Base-by-base conservation (phyloP, 495 filamentous ascomycete genomes). In the Aspergillus conjunctus region DNA sequence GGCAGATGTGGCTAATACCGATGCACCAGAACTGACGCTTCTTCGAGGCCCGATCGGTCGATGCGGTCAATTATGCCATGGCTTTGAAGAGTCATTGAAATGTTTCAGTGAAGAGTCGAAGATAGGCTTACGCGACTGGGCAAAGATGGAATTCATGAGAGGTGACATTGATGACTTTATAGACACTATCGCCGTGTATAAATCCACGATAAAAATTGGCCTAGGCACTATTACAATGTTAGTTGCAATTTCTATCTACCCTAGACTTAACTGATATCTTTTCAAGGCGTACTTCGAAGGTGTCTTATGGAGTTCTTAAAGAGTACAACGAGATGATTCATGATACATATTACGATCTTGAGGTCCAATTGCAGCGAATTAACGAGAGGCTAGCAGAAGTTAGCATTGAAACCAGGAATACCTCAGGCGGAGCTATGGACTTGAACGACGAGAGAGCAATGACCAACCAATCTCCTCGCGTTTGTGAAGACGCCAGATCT, bases 81-180 rank as follows among this genome's bases (percentile, higher is more conserved):
- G 58, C 0, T 62, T 62, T 39, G 60, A 62, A 46, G 31, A 48
- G 10, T 46, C 60, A 9, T 58, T 62, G 46, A 54, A 62, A 12
- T 10, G 2, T 53, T 62, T 62, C 11, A 41, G 37, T 54, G n/a
- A 18, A 46, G 58, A 58, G 20, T 53, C 60, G 22, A 62, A 20
- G 41, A 39, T 48, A n/a, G 54, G 54, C 22, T 48, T 62, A 54
- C 60, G 60, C 3, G 60, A 62, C 48, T 62, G 60, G 60, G 12
- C 54, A 57, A 62, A 54, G 41, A 53, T 62, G 60, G 60, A 62
- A 31, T 62, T 62, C 39, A 62, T 52, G 60, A 32, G 22, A 54
- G 60, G 60, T n/a, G 60, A 62, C 21, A 62, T 62, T 34, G 58
- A 62, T n/a, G 60, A 54, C 20, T 62, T 62, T 41, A 62, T 62